Percentiles rank a stretch among this genome's conserved stretches.
These are phyloP conservation scores for Cucurbitaria berberidis DNA, from an alignment of 2,329 filamentous ascomycete species.

Conservation along the genomic window DNA sequence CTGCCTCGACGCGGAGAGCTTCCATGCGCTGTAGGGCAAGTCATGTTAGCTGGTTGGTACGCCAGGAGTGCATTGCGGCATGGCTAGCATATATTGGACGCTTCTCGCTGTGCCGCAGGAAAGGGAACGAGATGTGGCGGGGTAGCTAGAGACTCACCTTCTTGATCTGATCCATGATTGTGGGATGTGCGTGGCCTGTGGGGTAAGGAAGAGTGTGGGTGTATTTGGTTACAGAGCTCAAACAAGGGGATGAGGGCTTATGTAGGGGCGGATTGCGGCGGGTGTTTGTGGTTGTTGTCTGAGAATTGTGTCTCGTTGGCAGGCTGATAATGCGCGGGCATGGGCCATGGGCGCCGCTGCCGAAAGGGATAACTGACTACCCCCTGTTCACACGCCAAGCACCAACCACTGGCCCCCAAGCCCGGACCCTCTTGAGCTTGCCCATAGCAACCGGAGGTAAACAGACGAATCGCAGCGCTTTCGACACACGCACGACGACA, in stretches of 20 bases:
- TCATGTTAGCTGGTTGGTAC: slow-evolving; percentile 27
- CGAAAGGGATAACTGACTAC: slow-evolving; percentile 19
- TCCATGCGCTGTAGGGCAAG: slow-evolving; percentile 78
- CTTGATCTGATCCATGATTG: slow-evolving; percentile 84
- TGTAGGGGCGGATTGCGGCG: slow-evolving; percentile 12
- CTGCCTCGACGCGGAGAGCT: slow-evolving; percentile 90
- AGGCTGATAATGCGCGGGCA: slow-evolving; percentile 42
- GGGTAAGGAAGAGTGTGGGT: slow-evolving; percentile 4
- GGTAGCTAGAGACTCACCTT: slow-evolving; percentile 68
- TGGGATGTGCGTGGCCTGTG: slow-evolving; percentile 14
- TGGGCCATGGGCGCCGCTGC: slow-evolving; percentile 23
- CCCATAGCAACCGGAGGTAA: slow-evolving; percentile 41
- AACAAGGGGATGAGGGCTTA: slow-evolving; percentile 7
- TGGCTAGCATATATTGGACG: slow-evolving; percentile 3
- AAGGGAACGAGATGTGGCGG: slow-evolving; percentile 41
- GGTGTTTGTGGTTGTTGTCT: slow-evolving; percentile 29
- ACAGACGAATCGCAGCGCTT: slow-evolving; percentile 19
- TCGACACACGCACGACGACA: slow-evolving; percentile 9
- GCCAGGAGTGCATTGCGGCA: slow-evolving; percentile 11
- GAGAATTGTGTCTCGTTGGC: slow-evolving; percentile 27
- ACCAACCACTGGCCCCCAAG: slow-evolving; percentile 10
- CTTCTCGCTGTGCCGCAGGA: slow-evolving; percentile 13
- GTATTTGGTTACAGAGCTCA: slow-evolving; percentile 10
- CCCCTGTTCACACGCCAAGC: slow-evolving; percentile 18
- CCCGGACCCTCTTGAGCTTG: slow-evolving; percentile 17